These are phyloP conservation scores for Trametes meyenii DNA, from an alignment of 768 basidiomycete genomes.

Conservation along the genomic window DNA sequence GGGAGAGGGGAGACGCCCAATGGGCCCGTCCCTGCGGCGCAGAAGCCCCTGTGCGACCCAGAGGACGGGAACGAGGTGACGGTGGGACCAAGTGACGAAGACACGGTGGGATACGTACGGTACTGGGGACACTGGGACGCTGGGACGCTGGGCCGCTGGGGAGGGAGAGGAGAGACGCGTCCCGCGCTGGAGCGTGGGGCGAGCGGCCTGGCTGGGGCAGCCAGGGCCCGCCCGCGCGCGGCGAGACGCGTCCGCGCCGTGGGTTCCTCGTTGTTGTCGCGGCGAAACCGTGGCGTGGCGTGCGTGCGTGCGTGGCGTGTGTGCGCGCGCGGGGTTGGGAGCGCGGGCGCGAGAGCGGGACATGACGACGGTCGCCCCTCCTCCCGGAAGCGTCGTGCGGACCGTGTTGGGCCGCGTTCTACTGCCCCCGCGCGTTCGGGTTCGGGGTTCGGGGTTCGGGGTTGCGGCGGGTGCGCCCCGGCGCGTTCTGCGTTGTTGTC, in stretches of 20 bases:
- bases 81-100: too few relatives aligned
- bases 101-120: too few relatives aligned
- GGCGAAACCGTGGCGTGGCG: slow-evolving; percentile 9
- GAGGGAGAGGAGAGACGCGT: not conserved
- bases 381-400: not conserved
- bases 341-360: too few relatives aligned
- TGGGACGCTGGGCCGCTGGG: too few relatives aligned
- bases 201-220: not conserved
- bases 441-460: too few relatives aligned
- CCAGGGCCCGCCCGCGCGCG: slow-evolving; percentile 1
- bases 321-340: too few relatives aligned
- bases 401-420: not conserved
- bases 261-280: slow-evolving; percentile 11
- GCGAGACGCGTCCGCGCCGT: not conserved
- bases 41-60: too few relatives aligned
- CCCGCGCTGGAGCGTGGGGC: not conserved
- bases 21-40: too few relatives aligned
- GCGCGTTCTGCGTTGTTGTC: not conserved
- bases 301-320: too few relatives aligned
- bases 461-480: not conserved
- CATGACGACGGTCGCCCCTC: not conserved
- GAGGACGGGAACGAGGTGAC: too few relatives aligned
- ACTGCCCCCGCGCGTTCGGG: not conserved
- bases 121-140: too few relatives aligned
- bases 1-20: too few relatives aligned